Evolutionary conservation across 208 protist genomes (phyloP).

Genomic region (Novymonas esmeraldas): DNA sequence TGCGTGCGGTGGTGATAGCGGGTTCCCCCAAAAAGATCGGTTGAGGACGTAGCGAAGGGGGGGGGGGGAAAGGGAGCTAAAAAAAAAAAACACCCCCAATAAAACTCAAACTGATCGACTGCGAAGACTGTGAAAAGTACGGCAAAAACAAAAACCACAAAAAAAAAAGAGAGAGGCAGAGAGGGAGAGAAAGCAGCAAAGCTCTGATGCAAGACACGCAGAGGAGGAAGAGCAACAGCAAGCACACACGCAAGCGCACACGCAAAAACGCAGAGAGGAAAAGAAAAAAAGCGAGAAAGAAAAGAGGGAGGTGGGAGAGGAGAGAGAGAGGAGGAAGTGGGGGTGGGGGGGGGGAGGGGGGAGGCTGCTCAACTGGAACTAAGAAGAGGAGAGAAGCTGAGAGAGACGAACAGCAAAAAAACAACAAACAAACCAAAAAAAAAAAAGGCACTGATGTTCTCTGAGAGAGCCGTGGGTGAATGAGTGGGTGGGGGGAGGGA

Average conservation of each 20-base stretch:
- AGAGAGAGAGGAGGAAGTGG: background rate
- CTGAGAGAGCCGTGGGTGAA: background rate
- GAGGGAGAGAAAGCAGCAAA: background rate
- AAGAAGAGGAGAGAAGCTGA: background rate
- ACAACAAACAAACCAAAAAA: background rate
- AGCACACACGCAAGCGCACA: background rate
- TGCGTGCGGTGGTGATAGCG: too few relatives aligned
- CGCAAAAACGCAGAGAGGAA: background rate
- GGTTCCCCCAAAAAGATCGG: too few relatives aligned
- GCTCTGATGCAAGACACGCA: background rate
- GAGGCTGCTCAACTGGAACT: background rate
- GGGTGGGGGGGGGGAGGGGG: background rate
- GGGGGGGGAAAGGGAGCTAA: background rate
- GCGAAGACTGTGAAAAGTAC: background rate
- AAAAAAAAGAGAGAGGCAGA: slow-evolving; percentile 13
- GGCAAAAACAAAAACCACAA: background rate
- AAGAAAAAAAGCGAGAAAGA: slow-evolving; percentile 2
- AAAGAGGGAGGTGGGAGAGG: background rate
- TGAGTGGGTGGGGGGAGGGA: background rate
- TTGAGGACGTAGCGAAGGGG: background rate
- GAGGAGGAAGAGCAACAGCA: background rate
- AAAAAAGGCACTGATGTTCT: background rate
- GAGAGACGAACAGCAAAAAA: background rate
- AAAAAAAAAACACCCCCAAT: background rate
- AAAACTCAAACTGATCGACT: too few relatives aligned